Evolutionary conservation across 1,284 basidiomycete genomes (phyloP), one percentile per base, ranked within the genome.

Genomic region (Austroboletus sp.): DNA sequence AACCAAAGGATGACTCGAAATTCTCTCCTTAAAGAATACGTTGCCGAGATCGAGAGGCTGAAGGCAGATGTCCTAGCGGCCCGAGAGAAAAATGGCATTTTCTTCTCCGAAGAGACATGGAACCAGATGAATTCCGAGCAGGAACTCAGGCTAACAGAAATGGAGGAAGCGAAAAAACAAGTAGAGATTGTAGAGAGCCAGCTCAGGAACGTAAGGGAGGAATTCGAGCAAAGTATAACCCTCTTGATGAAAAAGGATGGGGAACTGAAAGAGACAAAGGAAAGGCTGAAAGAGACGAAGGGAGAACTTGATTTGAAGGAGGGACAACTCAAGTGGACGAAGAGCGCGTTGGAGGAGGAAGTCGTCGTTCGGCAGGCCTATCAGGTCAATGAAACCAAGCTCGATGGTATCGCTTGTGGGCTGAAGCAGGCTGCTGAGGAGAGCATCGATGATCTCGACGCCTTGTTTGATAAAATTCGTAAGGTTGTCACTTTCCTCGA

Each of bases 1-100:
- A 98, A 98, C 65, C 88, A 91, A 55, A 85, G 92, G 45, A 88
- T 97, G 79, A 92, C 90, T 6, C 85, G 93, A 30, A 89, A 93
- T 46, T 85, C 90, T 0, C 77, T 98, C 29, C 73, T 99, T 44
- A 93, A 93, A 62, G 95, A 98, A 65, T 98, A 97, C 61, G 78
- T 97, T 29, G 79, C 76, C n/a, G 95, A 98, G 65, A 97, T 98
- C 40, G 92, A 95, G 58, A 82, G 90, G 4, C 76, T 98, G 37
- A 96, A 97, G 65, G 80, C 83, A 1, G 95, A 98, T 55, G 73
- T 98, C 26, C 70, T 89, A 1, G 91, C 93, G 2, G 85, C 91
- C 1, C 77, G 93, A 37, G 91, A 95, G 66, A 94, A 95, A 75
- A 93, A 94, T 60, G 94, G 94, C 6, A 89, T 96, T 34, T 94